Conservation (phyloP, 1,284 basidiomycete genomes). For the Irpex sp. region DNA sequence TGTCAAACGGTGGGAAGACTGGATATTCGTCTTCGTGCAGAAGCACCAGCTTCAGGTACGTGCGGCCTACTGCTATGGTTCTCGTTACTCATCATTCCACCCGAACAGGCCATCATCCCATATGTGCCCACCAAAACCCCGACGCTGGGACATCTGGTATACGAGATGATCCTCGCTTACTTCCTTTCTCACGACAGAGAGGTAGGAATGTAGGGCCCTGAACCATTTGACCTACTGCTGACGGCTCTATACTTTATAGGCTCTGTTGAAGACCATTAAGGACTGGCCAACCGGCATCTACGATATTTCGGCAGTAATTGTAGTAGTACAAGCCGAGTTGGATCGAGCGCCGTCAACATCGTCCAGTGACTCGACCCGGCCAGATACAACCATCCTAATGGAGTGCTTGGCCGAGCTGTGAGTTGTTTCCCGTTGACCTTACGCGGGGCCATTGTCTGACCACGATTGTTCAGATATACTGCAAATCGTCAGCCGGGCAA, state of each 20-base stretch:
- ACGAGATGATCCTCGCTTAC: slow-evolving; percentile 93
- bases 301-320: slow-evolving; percentile 82
- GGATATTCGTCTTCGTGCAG: slow-evolving; percentile 91
- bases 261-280: slow-evolving; percentile 75
- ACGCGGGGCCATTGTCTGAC: not conserved
- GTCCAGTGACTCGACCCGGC: slow-evolving; percentile 36
- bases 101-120: slow-evolving; percentile 76
- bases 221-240: not conserved
- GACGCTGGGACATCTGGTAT: slow-evolving; percentile 79
- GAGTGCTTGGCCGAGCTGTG: slow-evolving; percentile 91
- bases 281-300: slow-evolving; percentile 93
- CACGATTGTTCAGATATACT: slow-evolving; percentile 77
- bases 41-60: slow-evolving; percentile 76
- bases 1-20: slow-evolving; percentile 86
- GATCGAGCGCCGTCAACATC: slow-evolving; percentile 51
- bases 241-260: slow-evolving; percentile 42
- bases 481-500: slow-evolving; percentile 90
- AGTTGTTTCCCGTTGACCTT: slow-evolving; percentile 22
- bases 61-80: slow-evolving; percentile 3
- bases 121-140: slow-evolving; percentile 84
- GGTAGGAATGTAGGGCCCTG: slow-evolving; percentile 37
- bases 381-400: slow-evolving; percentile 65
- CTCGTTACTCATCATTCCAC: not conserved
- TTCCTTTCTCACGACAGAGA: slow-evolving; percentile 78
- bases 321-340: slow-evolving; percentile 83